These are phyloP conservation scores for Ceriops tagal DNA, from an alignment of 345 rosid genomes.

Conservation along the genomic window DNA sequence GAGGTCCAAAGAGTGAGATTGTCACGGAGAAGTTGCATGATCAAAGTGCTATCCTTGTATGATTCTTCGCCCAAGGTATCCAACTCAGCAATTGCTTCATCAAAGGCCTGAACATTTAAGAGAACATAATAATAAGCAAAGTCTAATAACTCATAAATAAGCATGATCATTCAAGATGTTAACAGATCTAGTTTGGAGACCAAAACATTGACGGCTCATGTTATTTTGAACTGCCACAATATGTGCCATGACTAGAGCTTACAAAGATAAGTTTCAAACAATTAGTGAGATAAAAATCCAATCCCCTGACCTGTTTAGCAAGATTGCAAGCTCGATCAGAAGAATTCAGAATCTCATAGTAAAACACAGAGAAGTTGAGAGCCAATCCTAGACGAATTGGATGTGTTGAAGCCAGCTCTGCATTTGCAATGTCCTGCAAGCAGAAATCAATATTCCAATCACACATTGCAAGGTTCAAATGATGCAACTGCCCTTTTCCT, in stretches of 20 bases:
- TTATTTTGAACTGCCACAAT: neutral
- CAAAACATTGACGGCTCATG: neutral
- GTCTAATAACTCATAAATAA: no score
- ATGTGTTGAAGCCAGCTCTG: slow-evolving; percentile 84
- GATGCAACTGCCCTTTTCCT: neutral
- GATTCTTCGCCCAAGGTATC: slow-evolving; percentile 94
- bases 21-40: slow-evolving; percentile 97
- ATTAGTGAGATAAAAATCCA: neutral
- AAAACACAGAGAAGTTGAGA: slow-evolving; percentile 84
- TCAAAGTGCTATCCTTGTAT: slow-evolving; percentile 92
- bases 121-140: neutral
- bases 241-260: no score
- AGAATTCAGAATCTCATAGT: slow-evolving; percentile 87
- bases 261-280: neutral
- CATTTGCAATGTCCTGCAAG: slow-evolving; percentile 75
- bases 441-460: neutral
- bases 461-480: neutral
- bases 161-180: no score
- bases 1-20: slow-evolving; percentile 97
- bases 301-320: slow-evolving; percentile 65
- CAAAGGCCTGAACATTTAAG: slow-evolving; percentile 56
- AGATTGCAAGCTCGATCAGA: slow-evolving; percentile 93
- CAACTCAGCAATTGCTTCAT: slow-evolving; percentile 90
- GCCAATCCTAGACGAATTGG: slow-evolving; percentile 91
- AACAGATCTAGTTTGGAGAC: no score